Percentiles rank a stretch among this genome's conserved stretches.
Evolutionary conservation across 352 stramenopile genomes (phyloP).

Genomic region (Pythium dissimile): DNA sequence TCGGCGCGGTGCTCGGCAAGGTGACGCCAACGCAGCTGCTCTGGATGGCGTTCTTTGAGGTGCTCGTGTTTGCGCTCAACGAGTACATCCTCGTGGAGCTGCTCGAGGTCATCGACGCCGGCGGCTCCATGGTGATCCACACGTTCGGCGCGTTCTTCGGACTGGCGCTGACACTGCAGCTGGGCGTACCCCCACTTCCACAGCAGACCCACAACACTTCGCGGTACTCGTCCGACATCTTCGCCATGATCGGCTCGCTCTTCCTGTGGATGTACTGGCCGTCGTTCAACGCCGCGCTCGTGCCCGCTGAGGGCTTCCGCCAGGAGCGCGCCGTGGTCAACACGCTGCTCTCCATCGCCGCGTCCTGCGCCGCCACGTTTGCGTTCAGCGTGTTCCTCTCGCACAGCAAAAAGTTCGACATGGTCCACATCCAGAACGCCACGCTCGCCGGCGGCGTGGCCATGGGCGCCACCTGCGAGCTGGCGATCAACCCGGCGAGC

Average conservation of each 20-base stretch:
- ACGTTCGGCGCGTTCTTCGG: conserved; percentile 84
- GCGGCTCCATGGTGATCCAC: conserved; percentile 84
- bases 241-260: conserved; percentile 82
- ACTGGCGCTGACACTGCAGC: conserved; percentile 52
- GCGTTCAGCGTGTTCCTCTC: conserved; percentile 37
- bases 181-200: conserved; percentile 36
- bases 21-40: conserved; percentile 74
- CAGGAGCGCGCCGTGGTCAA: conserved; percentile 73
- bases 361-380: conserved; percentile 59
- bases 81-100: conserved; percentile 63
- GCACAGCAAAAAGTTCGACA: conserved; percentile 67
- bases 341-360: conserved; percentile 70
- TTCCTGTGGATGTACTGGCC: conserved; percentile 90
- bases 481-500: conserved; percentile 61
- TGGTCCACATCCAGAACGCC: conserved; percentile 84
- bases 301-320: conserved; percentile 47
- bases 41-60: conserved; percentile 71
- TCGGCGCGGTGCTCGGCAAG: conserved; percentile 73
- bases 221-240: conserved; percentile 65
- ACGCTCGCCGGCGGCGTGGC: conserved; percentile 81
- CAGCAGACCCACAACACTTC: conserved; percentile 61
- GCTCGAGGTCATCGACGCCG: conserved; percentile 64
- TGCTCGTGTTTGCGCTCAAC: conserved; percentile 79
- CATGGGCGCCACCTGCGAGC: conserved; percentile 69
- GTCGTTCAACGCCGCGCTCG: conserved; percentile 77